Conservation (phyloP, 768 basidiomycete species). For the Trichaptum fuscoviolaceum region DNA sequence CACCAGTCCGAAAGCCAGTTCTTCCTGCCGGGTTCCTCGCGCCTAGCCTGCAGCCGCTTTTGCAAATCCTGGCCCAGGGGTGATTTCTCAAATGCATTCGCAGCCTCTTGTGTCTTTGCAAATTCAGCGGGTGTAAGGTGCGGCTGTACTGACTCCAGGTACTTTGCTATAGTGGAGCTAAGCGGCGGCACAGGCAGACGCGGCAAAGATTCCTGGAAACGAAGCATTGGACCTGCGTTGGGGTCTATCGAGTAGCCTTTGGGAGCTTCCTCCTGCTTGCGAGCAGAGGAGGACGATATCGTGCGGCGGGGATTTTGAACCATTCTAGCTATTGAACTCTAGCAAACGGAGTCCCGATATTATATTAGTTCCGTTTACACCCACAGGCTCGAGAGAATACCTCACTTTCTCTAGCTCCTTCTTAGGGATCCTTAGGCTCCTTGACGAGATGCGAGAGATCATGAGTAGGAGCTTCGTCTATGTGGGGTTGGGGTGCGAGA, state of each 20-base stretch:
- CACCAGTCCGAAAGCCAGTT: conserved; percentile 99
- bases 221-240: conserved; percentile 61
- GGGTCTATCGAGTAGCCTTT: conserved; percentile 50
- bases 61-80: conserved; percentile 72
- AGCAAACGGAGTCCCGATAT: background rate
- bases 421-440: background rate
- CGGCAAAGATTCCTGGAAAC: conserved; percentile 69
- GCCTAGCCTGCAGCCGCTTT: conserved; percentile 68
- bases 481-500: background rate
- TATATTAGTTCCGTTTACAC: background rate
- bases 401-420: background rate
- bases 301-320: background rate
- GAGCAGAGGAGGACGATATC: conserved; percentile 19
- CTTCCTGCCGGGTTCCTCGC: conserved; percentile 46
- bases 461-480: background rate
- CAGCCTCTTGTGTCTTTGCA: conserved; percentile 48
- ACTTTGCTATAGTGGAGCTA: conserved; percentile 77
- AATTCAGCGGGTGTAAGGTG: conserved; percentile 64
- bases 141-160: conserved; percentile 80
- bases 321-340: background rate
- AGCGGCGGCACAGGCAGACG: conserved; percentile 81
- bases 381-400: background rate
- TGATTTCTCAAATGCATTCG: conserved; percentile 64
- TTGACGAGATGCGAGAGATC: background rate
- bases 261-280: conserved; percentile 29